Conservation (phyloP, 2,329 filamentous ascomycete species). For the Phaeoacremonium minimum region DNA sequence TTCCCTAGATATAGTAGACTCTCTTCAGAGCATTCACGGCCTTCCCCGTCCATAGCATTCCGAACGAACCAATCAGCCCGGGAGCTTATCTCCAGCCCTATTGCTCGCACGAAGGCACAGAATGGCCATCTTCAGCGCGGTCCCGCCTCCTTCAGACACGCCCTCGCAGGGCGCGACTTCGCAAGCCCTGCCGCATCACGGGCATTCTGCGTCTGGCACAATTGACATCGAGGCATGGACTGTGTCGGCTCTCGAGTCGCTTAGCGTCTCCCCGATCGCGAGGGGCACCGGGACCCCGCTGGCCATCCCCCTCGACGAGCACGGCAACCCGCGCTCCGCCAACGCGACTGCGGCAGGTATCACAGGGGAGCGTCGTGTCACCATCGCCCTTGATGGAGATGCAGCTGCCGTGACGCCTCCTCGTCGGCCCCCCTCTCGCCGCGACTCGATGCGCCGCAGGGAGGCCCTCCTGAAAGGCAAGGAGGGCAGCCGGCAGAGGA, state of each 20-base stretch:
- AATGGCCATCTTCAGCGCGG: constrained; percentile 28
- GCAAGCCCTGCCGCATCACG: constrained; percentile 13
- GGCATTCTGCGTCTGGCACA: constrained; percentile 22
- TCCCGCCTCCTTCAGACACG: constrained; percentile 20
- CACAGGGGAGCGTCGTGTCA: constrained; percentile 8
- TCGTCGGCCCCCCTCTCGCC: constrained; percentile 39
- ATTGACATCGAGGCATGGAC: constrained; percentile 68
- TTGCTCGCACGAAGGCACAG: constrained; percentile 1
- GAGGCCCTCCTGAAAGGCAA: constrained; percentile 83
- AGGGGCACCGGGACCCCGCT: constrained; percentile 60
- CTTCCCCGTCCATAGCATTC: not conserved
- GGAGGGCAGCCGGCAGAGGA: constrained; percentile 79
- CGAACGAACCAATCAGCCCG: constrained; percentile 1
- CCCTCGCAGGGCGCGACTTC: constrained; percentile 9
- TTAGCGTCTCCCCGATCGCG: constrained; percentile 50
- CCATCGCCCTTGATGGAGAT: constrained; percentile 13
- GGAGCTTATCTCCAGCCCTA: not conserved
- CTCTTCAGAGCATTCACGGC: not conserved
- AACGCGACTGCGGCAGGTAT: constrained; percentile 18
- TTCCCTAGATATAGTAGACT: not conserved
- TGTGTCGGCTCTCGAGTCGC: constrained; percentile 49
- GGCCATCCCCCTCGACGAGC: constrained; percentile 71
- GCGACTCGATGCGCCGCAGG: constrained; percentile 56
- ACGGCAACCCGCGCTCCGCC: constrained; percentile 21
- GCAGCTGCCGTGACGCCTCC: constrained; percentile 25